Percentiles rank a stretch among this genome's conserved stretches.
These are phyloP conservation scores for Thalassiosira sp. DNA, from an alignment of 352 stramenopile species.

Conservation along the genomic window DNA sequence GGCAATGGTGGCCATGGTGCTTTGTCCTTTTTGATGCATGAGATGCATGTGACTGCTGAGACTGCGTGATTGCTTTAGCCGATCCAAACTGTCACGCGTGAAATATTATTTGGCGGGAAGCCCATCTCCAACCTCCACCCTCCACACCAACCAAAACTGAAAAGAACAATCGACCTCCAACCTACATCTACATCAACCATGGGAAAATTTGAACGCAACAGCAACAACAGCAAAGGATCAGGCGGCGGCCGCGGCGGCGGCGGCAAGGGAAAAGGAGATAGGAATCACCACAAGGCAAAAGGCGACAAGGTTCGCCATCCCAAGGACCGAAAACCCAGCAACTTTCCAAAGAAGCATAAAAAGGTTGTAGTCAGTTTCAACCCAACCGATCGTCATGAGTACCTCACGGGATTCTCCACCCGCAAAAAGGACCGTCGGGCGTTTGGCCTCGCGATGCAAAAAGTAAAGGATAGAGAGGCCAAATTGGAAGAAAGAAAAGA, in stretches of 20 bases:
- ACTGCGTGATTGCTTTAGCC: neutral
- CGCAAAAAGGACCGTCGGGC: slow-evolving; percentile 78
- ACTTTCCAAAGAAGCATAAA: slow-evolving; percentile 11
- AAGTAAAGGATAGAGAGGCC: slow-evolving; percentile 79
- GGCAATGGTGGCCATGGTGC: neutral
- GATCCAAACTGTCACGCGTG: too few species aligned
- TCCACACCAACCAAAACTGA: neutral
- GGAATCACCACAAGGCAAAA: neutral
- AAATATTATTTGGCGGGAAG: too few species aligned
- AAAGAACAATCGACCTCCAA: neutral
- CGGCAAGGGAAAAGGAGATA: neutral
- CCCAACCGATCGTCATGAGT: slow-evolving; percentile 55
- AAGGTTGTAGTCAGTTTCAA: slow-evolving; percentile 79
- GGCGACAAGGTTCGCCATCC: neutral
- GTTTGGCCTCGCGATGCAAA: slow-evolving; percentile 84
- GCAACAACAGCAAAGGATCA: neutral
- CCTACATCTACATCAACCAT: slow-evolving; percentile 3
- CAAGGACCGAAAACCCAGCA: slow-evolving; percentile 9
- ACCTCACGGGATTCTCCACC: slow-evolving; percentile 75
- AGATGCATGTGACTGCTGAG: neutral
- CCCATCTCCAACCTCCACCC: too few species aligned
- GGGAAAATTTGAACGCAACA: slow-evolving; percentile 10
- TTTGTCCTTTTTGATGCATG: neutral
- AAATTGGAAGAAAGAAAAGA: slow-evolving; percentile 70
- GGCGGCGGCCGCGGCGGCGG: neutral